These are phyloP conservation scores for Haematococcus lacustris DNA, from an alignment of 139 green algal genomes.

Conservation along the genomic window DNA sequence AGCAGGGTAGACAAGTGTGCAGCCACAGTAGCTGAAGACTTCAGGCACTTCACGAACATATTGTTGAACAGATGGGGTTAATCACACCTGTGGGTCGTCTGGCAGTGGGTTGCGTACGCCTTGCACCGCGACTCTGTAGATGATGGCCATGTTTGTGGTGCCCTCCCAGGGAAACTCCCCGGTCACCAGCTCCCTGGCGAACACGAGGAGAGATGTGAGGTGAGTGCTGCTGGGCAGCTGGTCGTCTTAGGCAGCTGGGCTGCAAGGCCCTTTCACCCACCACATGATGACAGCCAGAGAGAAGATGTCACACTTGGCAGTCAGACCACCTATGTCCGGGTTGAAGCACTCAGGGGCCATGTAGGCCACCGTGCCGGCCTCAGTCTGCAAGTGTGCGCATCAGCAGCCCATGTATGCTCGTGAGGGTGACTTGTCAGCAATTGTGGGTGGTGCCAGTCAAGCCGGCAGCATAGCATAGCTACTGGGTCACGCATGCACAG, in stretches of 20 bases:
- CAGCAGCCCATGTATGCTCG: too few relatives aligned
- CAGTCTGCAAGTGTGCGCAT: constrained; percentile 8
- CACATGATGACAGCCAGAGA: constrained; percentile 27
- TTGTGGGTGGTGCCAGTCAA: too few relatives aligned
- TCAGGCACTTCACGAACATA: not conserved
- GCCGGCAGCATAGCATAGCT: too few relatives aligned
- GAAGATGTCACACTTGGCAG: constrained; percentile 37
- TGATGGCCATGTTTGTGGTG: constrained; percentile 33
- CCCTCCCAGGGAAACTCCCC: constrained; percentile 26
- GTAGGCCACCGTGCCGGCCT: constrained; percentile 31
- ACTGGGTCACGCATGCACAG: too few relatives aligned
- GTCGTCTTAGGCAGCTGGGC: too few relatives aligned
- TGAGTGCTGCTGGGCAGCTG: too few relatives aligned
- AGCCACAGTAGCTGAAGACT: not conserved
- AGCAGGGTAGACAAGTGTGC: not conserved
- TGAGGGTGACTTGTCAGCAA: too few relatives aligned
- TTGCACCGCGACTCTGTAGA: constrained; percentile 34
- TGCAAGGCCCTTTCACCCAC: not conserved
- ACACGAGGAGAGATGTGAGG: too few relatives aligned
- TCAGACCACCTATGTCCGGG: constrained; percentile 28
- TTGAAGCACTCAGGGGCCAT: constrained; percentile 39
- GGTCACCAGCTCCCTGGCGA: constrained; percentile 26
- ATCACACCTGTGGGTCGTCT: constrained; percentile 1
- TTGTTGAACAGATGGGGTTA: not conserved
- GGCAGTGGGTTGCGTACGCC: constrained; percentile 14